Evolutionary conservation across 2,329 filamentous ascomycete species (phyloP).

Genomic region (Emergomyces pasteurianus): DNA sequence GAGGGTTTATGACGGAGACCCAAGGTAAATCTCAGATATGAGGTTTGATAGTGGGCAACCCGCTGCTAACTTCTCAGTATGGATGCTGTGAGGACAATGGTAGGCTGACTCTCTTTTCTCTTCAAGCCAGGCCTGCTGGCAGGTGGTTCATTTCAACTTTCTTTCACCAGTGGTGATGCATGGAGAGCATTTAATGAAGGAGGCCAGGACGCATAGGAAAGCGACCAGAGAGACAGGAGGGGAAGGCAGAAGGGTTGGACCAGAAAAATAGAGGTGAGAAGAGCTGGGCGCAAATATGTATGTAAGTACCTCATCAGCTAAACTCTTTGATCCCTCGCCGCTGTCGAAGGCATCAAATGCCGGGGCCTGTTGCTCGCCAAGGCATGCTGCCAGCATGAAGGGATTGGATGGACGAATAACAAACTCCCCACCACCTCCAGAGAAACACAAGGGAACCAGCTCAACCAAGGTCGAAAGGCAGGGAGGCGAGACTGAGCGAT

Average conservation of each 20-base stretch:
- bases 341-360: background rate
- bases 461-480: background rate
- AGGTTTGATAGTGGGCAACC: background rate
- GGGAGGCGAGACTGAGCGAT: background rate
- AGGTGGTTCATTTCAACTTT: constrained; percentile 1
- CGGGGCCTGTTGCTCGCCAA: background rate
- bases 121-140: constrained; percentile 10
- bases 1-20: background rate
- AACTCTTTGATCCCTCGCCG: background rate
- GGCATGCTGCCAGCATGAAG: background rate
- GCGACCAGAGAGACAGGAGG: background rate
- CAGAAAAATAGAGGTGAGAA: background rate
- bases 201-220: background rate
- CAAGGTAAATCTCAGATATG: background rate
- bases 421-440: background rate
- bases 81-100: background rate
- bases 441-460: background rate
- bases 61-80: background rate
- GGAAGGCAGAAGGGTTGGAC: background rate
- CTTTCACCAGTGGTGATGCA: background rate
- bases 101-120: background rate
- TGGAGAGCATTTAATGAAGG: background rate
- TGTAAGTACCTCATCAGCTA: background rate
- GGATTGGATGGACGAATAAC: background rate
- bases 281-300: background rate